These are phyloP conservation scores for Camelina laxa DNA, from an alignment of 345 rosid genomes.

Conservation along the genomic window DNA sequence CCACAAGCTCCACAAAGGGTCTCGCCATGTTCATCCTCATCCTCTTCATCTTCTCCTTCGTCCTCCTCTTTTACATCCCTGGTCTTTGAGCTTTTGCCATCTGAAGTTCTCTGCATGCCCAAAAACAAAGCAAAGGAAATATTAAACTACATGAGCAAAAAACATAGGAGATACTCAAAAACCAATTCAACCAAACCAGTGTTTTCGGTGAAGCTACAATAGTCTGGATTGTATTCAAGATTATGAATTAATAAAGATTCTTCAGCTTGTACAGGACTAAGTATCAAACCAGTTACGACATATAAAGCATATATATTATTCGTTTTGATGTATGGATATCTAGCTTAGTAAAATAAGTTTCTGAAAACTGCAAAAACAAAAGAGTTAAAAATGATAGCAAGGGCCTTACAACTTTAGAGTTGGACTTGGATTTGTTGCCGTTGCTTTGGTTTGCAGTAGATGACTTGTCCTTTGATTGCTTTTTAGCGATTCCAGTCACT, in stretches of 20 bases:
- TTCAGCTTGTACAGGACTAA: background rate
- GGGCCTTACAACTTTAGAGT: slow-evolving; percentile 54
- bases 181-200: slow-evolving; percentile 6
- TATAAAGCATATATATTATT: background rate
- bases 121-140: slow-evolving; percentile 8
- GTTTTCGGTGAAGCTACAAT: background rate
- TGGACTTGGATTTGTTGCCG: slow-evolving; percentile 64
- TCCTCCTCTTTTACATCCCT: slow-evolving; percentile 52
- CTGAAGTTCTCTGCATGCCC: slow-evolving; percentile 56
- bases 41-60: slow-evolving; percentile 52
- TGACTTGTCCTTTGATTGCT: slow-evolving; percentile 60
- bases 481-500: slow-evolving; percentile 57
- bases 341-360: background rate
- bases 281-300: background rate
- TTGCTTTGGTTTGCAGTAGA: slow-evolving; percentile 55
- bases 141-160: background rate
- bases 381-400: background rate
- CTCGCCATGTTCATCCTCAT: slow-evolving; percentile 68
- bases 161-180: background rate
- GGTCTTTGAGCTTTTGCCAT: slow-evolving; percentile 54
- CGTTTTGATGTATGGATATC: background rate
- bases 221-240: background rate
- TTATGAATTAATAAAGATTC: background rate
- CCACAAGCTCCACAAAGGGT: slow-evolving; percentile 87
- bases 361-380: background rate